Evolutionary conservation across 495 filamentous ascomycete species (phyloP).

Genomic region (Ramalina peruviana): DNA sequence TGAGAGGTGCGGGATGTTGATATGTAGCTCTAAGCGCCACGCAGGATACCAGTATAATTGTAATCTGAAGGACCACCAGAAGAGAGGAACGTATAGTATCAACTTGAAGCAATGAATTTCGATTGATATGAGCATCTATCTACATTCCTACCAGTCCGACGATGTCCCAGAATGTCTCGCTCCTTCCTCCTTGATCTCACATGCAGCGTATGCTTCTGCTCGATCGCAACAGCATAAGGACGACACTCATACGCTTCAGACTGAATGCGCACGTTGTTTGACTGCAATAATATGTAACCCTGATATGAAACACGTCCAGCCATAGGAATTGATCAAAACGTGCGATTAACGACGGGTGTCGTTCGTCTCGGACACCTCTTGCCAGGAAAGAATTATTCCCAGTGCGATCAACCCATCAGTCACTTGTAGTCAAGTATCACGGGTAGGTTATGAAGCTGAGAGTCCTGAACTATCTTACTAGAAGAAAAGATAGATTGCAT

Average conservation of each 20-base stretch:
- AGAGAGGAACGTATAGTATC: no score
- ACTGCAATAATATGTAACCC: conserved; percentile 8
- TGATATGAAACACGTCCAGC: conserved; percentile 19
- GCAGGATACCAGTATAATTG: no score
- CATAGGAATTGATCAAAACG: conserved; percentile 23
- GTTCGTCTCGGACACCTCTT: conserved; percentile 33
- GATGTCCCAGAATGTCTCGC: no score
- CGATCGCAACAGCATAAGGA: no score
- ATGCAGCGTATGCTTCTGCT: no score
- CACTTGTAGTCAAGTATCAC: conserved; percentile 18
- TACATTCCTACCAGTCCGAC: no score
- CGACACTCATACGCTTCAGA: no score
- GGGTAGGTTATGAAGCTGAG: conserved; percentile 27
- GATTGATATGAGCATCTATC: no score
- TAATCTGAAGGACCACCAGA: no score
- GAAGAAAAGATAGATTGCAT: conserved; percentile 18
- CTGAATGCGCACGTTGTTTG: not conserved
- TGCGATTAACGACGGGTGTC: conserved; percentile 45
- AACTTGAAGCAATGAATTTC: no score
- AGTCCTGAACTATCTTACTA: conserved; percentile 19
- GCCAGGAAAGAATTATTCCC: conserved; percentile 21
- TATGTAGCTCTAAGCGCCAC: no score
- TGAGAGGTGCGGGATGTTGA: not conserved
- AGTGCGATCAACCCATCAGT: conserved; percentile 7
- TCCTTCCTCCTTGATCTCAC: no score